These are phyloP conservation scores for Zasmidium angulare DNA, from an alignment of 2,329 filamentous ascomycete genomes.

Conservation along the genomic window DNA sequence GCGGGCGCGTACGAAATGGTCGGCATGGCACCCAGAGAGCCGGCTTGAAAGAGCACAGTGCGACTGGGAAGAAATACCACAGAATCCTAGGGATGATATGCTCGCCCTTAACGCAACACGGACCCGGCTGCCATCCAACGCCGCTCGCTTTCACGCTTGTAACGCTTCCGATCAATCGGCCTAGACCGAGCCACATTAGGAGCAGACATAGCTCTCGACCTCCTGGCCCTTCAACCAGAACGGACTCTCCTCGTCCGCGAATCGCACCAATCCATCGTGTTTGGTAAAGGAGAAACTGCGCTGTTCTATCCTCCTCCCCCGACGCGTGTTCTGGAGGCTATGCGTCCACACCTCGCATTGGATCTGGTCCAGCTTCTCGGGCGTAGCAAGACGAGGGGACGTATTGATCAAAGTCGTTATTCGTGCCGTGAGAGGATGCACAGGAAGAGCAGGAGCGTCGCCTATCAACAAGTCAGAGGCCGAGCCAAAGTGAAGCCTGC, in stretches of 20 bases:
- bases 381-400: slow-evolving; percentile 20
- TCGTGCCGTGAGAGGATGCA: slow-evolving; percentile 28
- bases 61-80: not conserved
- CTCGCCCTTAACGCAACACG: not conserved
- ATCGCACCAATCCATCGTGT: slow-evolving; percentile 34
- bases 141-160: not conserved
- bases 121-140: not conserved
- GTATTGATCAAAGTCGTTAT: slow-evolving; percentile 32
- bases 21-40: slow-evolving; percentile 38
- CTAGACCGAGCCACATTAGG: not conserved
- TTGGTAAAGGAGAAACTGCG: slow-evolving; percentile 29
- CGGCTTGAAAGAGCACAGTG: slow-evolving; percentile 31
- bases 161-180: not conserved
- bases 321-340: slow-evolving; percentile 6
- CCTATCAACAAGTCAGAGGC: slow-evolving; percentile 19
- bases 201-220: slow-evolving; percentile 39
- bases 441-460: slow-evolving; percentile 28
- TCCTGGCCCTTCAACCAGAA: slow-evolving; percentile 35
- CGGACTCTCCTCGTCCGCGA: slow-evolving; percentile 27
- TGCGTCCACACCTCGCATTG: slow-evolving; percentile 23
- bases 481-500: not conserved
- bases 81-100: not conserved
- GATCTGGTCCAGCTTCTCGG: slow-evolving; percentile 25
- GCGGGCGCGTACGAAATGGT: slow-evolving; percentile 52
- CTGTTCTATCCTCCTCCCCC: slow-evolving; percentile 6